Percentiles rank a stretch among this genome's conserved stretches.
These are phyloP conservation scores for Elsinoe arachidis DNA, from an alignment of 2,329 filamentous ascomycete genomes.

Conservation along the genomic window DNA sequence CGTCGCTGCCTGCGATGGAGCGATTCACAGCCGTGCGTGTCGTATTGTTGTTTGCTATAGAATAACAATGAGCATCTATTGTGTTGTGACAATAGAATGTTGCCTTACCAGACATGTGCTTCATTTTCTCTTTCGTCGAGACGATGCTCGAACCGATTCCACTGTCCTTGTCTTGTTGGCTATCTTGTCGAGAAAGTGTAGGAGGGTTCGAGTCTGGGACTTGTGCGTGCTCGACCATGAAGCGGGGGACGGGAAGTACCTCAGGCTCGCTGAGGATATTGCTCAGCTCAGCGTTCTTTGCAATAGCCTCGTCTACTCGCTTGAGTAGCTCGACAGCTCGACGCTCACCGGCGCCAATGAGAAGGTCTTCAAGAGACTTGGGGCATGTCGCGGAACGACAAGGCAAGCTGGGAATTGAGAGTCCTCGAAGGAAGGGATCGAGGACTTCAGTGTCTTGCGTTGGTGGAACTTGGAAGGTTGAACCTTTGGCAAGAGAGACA, in stretches of 20 bases:
- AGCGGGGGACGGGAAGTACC: conserved; percentile 40
- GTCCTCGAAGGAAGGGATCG: conserved; percentile 26
- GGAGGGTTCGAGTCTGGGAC: conserved; percentile 20
- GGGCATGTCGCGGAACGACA: conserved; percentile 41
- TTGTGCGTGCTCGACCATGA: conserved; percentile 33
- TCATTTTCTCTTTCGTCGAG: conserved; percentile 27
- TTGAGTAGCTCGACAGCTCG: conserved; percentile 37
- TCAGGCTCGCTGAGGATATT: conserved; percentile 40
- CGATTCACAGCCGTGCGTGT: conserved; percentile 37
- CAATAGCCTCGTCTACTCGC: conserved; percentile 38
- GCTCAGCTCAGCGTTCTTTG: conserved; percentile 24
- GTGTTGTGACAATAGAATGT: conserved; percentile 1
- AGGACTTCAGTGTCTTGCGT: conserved; percentile 32
- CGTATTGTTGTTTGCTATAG: conserved; percentile 11
- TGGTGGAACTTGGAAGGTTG: conserved; percentile 40
- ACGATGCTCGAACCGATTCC: conserved; percentile 75
- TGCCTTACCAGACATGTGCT: conserved; percentile 2
- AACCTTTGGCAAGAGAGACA: conserved; percentile 41
- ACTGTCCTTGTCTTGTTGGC: conserved; percentile 66
- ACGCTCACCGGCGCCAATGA: conserved; percentile 37
- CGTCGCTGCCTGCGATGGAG: conserved; percentile 33
- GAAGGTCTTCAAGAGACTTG: conserved; percentile 40
- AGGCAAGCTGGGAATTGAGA: conserved; percentile 33
- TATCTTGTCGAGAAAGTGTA: conserved; percentile 30
- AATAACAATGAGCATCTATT: conserved; percentile 11